Base-by-base conservation (phyloP, 2,329 filamentous ascomycete genomes). In the Colletotrichum sp. region DNA sequence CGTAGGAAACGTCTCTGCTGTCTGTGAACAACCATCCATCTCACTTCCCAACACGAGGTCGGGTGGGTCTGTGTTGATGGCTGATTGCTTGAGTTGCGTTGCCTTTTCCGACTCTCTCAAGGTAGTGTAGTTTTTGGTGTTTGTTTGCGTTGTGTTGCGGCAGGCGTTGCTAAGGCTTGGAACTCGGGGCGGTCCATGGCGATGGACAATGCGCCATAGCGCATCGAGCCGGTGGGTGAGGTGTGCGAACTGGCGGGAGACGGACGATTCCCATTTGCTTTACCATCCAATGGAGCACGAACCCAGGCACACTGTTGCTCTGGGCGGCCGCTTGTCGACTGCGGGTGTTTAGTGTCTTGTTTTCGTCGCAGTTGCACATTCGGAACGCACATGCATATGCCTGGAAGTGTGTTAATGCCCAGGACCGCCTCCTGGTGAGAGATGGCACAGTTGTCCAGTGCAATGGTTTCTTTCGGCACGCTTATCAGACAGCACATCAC, bases 21-120 rank as follows among this genome's bases (percentile, higher is more conserved):
- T 69, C 64, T 73, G 64, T 64, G 65, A 15, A 24, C 48, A 48
- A 26, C 43, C 43, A 64, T 48, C n/a, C 69, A 58, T 65, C 70
- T 36, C 73, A 73, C 70, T 63, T 64, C 32, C 55, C 48, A 69
- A 74, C 74, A 76, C 74, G 70, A 76, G 70, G 64, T 65, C 43
- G 43, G 24, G 28, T 34, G 48, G 36, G 64, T 65, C 74, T 71
- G 70, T 68, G 73, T 69, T 52, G 63, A 21, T 55, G 70, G 21
- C 48, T 55, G 55, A 24, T 55, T 73, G 36, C 30, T 68, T 34
- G 32, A 52, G 24, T 43, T 43, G 21, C 24, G 28, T 5, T 57
- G 68, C 26, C 15, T 55, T 71, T 52, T 52, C 26, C 21, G 15
- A 28, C 64, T 5, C 32, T 52, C 18, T 55, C 30, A 16, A 12